A percentile compares a stretch with the other conserved stretches of the same genome.
phyloP scores from a whole-genome alignment of 208 protist genomes.

The Acanthamoeba lenticulata region DNA sequence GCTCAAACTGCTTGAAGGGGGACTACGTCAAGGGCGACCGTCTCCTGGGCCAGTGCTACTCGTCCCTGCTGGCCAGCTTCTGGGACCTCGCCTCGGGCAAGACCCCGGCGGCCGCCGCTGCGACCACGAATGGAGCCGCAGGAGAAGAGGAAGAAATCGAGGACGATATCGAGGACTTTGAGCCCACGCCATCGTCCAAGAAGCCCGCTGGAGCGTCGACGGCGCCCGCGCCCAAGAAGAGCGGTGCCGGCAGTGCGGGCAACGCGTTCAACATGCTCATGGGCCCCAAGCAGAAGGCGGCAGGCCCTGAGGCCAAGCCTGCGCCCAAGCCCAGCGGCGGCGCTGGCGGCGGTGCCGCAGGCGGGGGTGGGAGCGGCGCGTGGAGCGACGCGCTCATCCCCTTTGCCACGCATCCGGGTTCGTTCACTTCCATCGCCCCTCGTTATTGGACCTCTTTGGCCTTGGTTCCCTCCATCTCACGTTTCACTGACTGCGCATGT shows the following conservation, averaged over 20 bases:
- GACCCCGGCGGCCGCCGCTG: background rate
- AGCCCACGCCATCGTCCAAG: background rate
- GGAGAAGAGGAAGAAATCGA: background rate
- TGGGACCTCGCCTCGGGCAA: background rate
- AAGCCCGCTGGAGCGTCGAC: background rate
- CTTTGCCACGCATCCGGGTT: background rate
- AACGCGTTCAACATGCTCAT: constrained; percentile 56
- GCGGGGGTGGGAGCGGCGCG: background rate
- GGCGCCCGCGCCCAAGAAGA: background rate
- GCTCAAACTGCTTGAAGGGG: background rate
- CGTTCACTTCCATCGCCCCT: background rate
- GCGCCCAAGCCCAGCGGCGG: background rate
- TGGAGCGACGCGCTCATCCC: background rate
- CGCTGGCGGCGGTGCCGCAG: background rate
- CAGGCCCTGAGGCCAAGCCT: background rate
- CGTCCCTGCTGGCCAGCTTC: background rate
- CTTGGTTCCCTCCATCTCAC: background rate
- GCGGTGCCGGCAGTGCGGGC: background rate
- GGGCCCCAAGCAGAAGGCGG: background rate
- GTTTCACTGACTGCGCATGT: background rate
- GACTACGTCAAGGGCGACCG: constrained; percentile 21
- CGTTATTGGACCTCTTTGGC: background rate
- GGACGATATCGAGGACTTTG: constrained; percentile 11
- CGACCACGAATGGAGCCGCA: background rate
- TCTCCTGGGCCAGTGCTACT: constrained; percentile 18